Percentiles rank a stretch among this genome's conserved stretches.
phyloP scores from a whole-genome alignment of 257 asterid species.

The Petunia secreta region DNA sequence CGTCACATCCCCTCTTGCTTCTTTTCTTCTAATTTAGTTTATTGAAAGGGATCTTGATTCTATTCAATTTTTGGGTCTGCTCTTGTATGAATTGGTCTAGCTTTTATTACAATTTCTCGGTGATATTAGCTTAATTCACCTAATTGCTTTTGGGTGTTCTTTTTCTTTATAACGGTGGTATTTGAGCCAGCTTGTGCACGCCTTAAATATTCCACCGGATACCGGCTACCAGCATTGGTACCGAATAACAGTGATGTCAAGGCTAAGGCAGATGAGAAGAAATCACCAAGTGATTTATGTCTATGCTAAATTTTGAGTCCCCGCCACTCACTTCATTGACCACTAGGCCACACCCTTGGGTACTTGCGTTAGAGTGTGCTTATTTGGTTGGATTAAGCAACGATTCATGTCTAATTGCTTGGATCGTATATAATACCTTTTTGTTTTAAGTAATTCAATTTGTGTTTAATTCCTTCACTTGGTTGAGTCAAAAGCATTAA shows the following conservation, averaged over 20 bases:
- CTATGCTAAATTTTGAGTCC: too few relatives aligned
- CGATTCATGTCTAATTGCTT: not conserved
- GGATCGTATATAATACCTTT: not conserved
- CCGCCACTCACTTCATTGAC: too few relatives aligned
- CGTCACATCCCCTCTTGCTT: not conserved
- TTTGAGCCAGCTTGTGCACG: too few relatives aligned
- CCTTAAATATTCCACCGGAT: too few relatives aligned
- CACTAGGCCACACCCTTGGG: too few relatives aligned
- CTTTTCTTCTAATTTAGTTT: not conserved
- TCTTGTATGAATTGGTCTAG: not conserved
- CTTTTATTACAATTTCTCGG: not conserved
- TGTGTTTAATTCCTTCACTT: not conserved
- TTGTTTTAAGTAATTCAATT: not conserved
- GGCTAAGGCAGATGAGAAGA: too few relatives aligned
- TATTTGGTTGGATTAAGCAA: not conserved
- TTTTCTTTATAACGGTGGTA: too few relatives aligned
- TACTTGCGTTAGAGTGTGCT: not conserved
- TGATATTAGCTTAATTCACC: not conserved
- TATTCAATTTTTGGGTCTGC: not conserved
- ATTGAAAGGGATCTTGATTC: too few relatives aligned
- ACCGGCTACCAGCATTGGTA: too few relatives aligned
- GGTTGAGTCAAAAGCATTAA: not conserved
- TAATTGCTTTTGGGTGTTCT: not conserved
- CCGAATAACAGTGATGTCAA: too few relatives aligned
- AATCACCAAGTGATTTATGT: too few relatives aligned